phyloP scores from a whole-genome alignment of 805 yeast genomes.

The Middelhovenomyces tepae region DNA sequence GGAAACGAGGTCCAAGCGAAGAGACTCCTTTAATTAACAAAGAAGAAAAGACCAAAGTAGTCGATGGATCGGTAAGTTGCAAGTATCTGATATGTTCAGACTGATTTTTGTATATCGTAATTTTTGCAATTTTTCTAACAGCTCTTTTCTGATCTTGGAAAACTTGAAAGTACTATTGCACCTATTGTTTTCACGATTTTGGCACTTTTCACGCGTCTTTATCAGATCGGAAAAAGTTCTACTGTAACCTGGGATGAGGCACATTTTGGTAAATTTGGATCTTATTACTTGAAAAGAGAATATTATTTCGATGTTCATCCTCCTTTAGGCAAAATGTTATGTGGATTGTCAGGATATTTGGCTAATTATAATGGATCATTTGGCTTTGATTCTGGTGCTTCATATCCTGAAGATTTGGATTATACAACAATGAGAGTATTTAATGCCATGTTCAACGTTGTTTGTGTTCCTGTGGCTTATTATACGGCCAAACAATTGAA shows the following conservation, averaged over 20 bases:
- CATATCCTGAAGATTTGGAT: conserved; percentile 69
- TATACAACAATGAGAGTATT: conserved; percentile 77
- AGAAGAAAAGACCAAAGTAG: no score
- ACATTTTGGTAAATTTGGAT: conserved; percentile 94
- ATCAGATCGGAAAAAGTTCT: conserved; percentile 59
- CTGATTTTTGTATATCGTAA: no score
- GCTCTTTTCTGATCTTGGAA: no score
- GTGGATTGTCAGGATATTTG: conserved; percentile 77
- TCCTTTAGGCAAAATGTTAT: conserved; percentile 89
- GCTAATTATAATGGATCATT: conserved; percentile 86
- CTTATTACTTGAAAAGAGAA: conserved; percentile 79
- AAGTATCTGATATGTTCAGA: no score
- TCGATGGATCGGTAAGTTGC: no score
- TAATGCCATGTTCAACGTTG: conserved; percentile 75
- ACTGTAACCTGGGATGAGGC: conserved; percentile 95
- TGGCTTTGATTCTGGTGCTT: conserved; percentile 76
- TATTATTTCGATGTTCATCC: conserved; percentile 97
- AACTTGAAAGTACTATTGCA: conserved; percentile 2
- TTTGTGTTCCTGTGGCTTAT: conserved; percentile 82
- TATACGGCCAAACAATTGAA: conserved; percentile 72
- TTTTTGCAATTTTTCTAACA: no score
- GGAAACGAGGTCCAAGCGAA: no score
- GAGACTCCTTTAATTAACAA: no score
- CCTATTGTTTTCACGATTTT: conserved; percentile 23
- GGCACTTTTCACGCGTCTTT: conserved; percentile 48